These are phyloP conservation scores for Scenedesmus sp. DNA, from an alignment of 163 green algal genomes.

Conservation along the genomic window DNA sequence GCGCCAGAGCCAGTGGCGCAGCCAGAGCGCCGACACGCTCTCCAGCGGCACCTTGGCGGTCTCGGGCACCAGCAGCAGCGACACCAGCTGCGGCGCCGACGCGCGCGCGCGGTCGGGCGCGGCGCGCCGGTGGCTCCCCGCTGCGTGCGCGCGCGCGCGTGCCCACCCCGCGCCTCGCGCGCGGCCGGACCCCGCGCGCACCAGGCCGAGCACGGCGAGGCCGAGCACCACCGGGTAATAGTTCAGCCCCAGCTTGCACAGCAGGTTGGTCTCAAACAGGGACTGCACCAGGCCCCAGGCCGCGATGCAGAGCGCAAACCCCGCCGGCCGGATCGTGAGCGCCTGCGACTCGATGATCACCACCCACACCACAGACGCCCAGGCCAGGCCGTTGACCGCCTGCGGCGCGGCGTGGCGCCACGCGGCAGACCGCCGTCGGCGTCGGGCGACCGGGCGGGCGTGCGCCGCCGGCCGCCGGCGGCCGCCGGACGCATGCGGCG, in stretches of 20 bases:
- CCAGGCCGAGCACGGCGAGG: background rate
- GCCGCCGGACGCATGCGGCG: too few relatives aligned
- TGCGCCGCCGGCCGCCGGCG: too few relatives aligned
- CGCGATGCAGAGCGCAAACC: background rate
- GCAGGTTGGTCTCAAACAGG: background rate
- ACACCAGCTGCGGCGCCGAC: background rate
- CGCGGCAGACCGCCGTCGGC: too few relatives aligned
- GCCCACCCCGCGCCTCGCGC: too few relatives aligned
- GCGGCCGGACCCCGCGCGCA: background rate
- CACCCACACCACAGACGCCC: background rate
- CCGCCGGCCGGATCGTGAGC: background rate
- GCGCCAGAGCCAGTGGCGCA: constrained; percentile 2
- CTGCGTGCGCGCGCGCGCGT: too few relatives aligned
- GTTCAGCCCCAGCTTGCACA: background rate
- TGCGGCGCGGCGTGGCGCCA: too few relatives aligned
- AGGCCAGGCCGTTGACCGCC: constrained; percentile 6
- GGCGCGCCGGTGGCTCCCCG: too few relatives aligned
- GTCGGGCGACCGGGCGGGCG: too few relatives aligned
- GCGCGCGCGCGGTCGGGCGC: background rate
- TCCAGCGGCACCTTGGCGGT: constrained; percentile 8
- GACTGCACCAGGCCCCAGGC: background rate
- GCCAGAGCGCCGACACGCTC: background rate
- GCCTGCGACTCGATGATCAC: constrained; percentile 15
- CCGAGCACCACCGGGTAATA: constrained; percentile 18
- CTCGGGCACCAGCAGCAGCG: constrained; percentile 1